phyloP scores from a whole-genome alignment of 78 protist genomes.

The Diacronema lutheri region DNA sequence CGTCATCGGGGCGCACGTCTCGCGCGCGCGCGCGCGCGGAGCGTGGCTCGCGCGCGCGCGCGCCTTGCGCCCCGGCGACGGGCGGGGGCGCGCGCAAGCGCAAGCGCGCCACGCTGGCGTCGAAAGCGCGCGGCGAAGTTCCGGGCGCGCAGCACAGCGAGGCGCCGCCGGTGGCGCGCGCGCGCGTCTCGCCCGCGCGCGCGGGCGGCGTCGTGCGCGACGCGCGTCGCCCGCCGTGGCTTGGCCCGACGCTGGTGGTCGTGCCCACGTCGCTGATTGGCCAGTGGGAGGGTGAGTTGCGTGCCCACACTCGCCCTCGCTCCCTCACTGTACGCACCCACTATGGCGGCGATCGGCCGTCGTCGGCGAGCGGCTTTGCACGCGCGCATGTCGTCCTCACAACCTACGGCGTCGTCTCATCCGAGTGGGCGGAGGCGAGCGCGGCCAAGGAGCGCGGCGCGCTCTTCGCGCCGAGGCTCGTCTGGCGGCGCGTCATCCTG shows the following conservation, averaged over 20 bases:
- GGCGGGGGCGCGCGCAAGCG: too few species aligned
- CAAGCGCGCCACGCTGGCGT: too few species aligned
- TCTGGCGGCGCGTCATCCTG: slow-evolving; percentile 52
- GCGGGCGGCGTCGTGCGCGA: neutral
- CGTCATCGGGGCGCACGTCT: too few species aligned
- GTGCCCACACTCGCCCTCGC: neutral
- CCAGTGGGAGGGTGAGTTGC: neutral
- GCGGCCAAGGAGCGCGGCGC: neutral
- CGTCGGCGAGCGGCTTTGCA: neutral
- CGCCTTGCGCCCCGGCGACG: too few species aligned
- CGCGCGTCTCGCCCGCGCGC: neutral
- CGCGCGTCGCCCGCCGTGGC: too few species aligned
- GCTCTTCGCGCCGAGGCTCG: neutral
- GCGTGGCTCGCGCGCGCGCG: too few species aligned
- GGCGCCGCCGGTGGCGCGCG: neutral
- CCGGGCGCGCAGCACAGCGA: too few species aligned
- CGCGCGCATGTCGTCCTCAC: neutral
- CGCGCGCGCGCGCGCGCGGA: too few species aligned
- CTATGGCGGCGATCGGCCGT: neutral
- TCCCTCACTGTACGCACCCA: neutral
- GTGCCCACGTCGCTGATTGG: neutral
- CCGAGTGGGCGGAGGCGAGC: neutral
- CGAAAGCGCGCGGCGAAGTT: too few species aligned
- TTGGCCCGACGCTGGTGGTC: neutral
- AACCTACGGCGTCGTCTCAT: neutral